Percentiles rank a stretch among this genome's conserved stretches.
phyloP scores from a whole-genome alignment of 2,329 filamentous ascomycete species.

The Claviceps cyperi region DNA sequence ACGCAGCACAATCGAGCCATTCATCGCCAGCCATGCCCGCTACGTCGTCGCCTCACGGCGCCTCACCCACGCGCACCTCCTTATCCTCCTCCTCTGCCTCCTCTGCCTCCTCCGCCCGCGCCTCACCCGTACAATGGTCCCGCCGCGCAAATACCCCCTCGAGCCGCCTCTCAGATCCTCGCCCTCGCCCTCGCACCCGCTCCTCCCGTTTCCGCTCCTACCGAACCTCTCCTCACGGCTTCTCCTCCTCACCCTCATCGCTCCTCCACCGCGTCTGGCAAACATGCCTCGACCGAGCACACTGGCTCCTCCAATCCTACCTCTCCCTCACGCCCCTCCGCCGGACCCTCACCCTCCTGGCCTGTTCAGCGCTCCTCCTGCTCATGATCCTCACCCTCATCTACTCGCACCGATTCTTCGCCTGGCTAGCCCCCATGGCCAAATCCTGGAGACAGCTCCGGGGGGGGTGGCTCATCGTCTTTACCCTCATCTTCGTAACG shows the following conservation, averaged over 20 bases:
- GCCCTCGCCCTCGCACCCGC: neutral
- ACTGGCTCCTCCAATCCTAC: slow-evolving; percentile 34
- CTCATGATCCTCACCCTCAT: slow-evolving; percentile 55
- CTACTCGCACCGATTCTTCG: slow-evolving; percentile 70
- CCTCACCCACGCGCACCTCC: neutral
- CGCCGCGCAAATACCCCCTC: neutral
- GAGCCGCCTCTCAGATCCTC: slow-evolving; percentile 26
- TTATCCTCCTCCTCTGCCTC: neutral
- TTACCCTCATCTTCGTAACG: slow-evolving; percentile 58
- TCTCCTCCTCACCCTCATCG: slow-evolving; percentile 11
- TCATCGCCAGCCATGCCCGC: neutral
- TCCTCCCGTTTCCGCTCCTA: slow-evolving; percentile 10
- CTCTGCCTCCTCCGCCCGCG: neutral
- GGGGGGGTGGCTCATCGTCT: slow-evolving; percentile 63
- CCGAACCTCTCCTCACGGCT: neutral
- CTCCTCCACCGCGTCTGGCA: slow-evolving; percentile 23
- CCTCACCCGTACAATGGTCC: slow-evolving; percentile 8
- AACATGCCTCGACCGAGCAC: slow-evolving; percentile 23
- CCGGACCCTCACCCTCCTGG: slow-evolving; percentile 40
- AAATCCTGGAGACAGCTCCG: slow-evolving; percentile 60
- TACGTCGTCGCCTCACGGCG: neutral
- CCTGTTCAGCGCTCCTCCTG: slow-evolving; percentile 33
- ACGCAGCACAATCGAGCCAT: too few relatives aligned
- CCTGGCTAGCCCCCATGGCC: slow-evolving; percentile 56
- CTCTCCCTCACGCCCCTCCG: slow-evolving; percentile 44